Conservation (phyloP, 345 rosid genomes). For the Melastoma malabathricum region DNA sequence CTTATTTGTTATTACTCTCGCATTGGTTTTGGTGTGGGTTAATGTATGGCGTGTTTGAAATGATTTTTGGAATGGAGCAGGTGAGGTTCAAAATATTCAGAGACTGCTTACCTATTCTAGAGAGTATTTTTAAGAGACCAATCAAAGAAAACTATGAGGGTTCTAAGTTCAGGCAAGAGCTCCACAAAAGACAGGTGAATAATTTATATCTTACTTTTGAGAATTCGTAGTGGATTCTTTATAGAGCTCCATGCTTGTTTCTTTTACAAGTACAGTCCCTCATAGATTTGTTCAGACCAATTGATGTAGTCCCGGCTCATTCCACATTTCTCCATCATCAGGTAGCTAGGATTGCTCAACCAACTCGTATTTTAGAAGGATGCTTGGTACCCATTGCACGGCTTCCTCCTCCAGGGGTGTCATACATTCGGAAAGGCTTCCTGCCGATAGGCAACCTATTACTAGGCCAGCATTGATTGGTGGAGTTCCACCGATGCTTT, state of each 20-base stretch:
- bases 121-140: conserved; percentile 16
- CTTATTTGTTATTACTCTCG: no score
- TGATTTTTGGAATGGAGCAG: conserved; percentile 2
- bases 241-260: background rate
- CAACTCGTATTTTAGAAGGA: conserved; percentile 2
- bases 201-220: background rate
- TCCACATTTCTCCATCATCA: background rate
- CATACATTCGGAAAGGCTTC: conserved; percentile 6
- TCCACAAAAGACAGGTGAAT: conserved; percentile 14
- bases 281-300: conserved; percentile 15
- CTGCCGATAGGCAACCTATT: conserved; percentile 1
- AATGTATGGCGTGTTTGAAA: background rate
- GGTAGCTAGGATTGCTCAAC: background rate
- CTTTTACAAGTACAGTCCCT: conserved; percentile 15
- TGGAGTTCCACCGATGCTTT: background rate
- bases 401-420: conserved; percentile 8
- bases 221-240: background rate
- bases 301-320: conserved; percentile 5
- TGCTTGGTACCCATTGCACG: no score
- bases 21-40: no score
- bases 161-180: conserved; percentile 20
- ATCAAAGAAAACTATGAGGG: conserved; percentile 18
- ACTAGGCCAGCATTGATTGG: conserved; percentile 1
- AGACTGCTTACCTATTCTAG: conserved; percentile 23
- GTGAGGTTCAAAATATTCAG: conserved; percentile 18